These are phyloP conservation scores for Hypoxylon sp. DNA, from an alignment of 2,329 filamentous ascomycete genomes.

Conservation along the genomic window DNA sequence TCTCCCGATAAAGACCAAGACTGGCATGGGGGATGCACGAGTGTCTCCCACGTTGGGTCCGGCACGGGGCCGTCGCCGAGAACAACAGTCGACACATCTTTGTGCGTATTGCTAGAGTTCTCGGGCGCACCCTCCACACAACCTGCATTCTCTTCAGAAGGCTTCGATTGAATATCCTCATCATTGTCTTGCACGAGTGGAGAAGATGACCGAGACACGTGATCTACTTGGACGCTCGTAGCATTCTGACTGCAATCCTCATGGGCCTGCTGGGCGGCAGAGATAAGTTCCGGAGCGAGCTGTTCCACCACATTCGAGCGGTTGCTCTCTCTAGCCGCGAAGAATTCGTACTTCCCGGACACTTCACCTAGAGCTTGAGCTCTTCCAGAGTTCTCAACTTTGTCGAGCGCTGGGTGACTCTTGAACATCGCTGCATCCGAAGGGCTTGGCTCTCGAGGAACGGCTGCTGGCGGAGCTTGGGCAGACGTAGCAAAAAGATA, in stretches of 20 bases:
- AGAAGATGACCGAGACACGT: neutral
- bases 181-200: neutral
- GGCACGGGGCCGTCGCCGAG: constrained; percentile 1
- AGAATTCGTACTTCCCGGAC: constrained; percentile 52
- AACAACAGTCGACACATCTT: neutral
- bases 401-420: constrained; percentile 44
- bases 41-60: constrained; percentile 30
- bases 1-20: constrained; percentile 42
- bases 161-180: neutral
- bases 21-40: constrained; percentile 31
- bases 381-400: constrained; percentile 35
- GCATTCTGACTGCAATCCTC: too few relatives aligned
- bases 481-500: constrained; percentile 12
- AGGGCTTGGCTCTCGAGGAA: constrained; percentile 40
- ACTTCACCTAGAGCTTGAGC: constrained; percentile 48
- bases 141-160: neutral
- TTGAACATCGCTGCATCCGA: constrained; percentile 47
- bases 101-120: neutral
- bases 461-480: neutral
- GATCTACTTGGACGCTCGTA: too few relatives aligned
- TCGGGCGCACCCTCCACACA: neutral
- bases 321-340: constrained; percentile 52
- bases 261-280: constrained; percentile 27
- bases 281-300: constrained; percentile 18
- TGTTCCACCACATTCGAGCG: constrained; percentile 31